Base-by-base conservation (phyloP, 192 early-diverging fungal species). In the Podila epigama region DNA sequence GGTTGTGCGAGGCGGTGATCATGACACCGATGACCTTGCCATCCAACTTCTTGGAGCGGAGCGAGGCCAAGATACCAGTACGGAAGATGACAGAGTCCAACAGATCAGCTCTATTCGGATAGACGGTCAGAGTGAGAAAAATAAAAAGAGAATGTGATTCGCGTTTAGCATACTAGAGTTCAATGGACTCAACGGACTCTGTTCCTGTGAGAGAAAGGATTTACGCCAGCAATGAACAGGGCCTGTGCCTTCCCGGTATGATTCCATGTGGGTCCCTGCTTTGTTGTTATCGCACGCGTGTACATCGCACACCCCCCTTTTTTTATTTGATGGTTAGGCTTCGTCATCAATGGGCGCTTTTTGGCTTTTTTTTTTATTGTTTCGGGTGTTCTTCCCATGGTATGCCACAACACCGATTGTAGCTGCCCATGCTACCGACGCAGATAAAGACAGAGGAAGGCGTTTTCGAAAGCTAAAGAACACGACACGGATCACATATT, bases 1-100 rank as follows among this genome's bases (percentile, higher is more conserved):
- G 92, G 82, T 99, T 99, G 85, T 99, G 98, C 31, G 96, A 98
- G 34, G 98, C 98, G 48, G 98, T 99, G 65, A 99, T 89, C 98
- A 99, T 98, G 39, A 94, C 90, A 58, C 98, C 98, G 64, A 99
- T 96, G 55, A 82, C 85, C 63, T 90, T 87, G 54, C 96, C 93
- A 32, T 88, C 79, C 58, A 96, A 86, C 75, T 87, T 91, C 81
- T 95, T 93, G 32, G 96, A 98, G 62, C 98, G 90, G 40, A 99
- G 87, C 31, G 89, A 91, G 13, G 95, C 97, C 42, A 99, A 81
- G 40, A 98, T 88, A 33, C 94, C 98, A 32, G 94, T 90, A 51
- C 91, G 88, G 88, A 96, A 99, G 80, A 97, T 88, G 36, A 97
- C 94, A 15, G 96, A 95, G 68, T 93, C 95, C 50, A 99, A 87